A percentile compares a stretch with the other conserved stretches of the same genome.
These are phyloP conservation scores for Colletotrichum sp. DNA, from an alignment of 2,329 filamentous ascomycete genomes.

Conservation along the genomic window DNA sequence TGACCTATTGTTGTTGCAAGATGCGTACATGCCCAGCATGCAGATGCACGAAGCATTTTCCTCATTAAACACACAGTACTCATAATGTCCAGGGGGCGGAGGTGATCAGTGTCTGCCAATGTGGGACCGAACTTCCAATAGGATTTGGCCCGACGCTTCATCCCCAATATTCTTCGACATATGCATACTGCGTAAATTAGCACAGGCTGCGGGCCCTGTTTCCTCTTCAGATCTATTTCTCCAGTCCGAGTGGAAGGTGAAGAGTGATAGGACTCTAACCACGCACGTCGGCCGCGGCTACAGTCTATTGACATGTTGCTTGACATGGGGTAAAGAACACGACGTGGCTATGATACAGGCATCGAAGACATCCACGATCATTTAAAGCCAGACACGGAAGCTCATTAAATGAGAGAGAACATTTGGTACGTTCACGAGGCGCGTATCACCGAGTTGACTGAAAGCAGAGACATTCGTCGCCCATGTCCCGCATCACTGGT, in stretches of 20 bases:
- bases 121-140: background rate
- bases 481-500: too few relatives aligned
- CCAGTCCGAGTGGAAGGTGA: background rate
- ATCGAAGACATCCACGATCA: too few relatives aligned
- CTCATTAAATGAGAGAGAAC: too few relatives aligned
- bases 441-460: too few relatives aligned
- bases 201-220: background rate
- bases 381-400: too few relatives aligned
- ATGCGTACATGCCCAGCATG: background rate
- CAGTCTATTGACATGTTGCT: background rate
- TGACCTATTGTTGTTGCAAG: background rate
- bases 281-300: background rate
- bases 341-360: rapidly evolving
- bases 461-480: too few relatives aligned
- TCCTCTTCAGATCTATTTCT: background rate
- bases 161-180: background rate
- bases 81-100: rapidly evolving
- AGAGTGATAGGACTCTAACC: background rate
- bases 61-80: background rate
- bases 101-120: background rate
- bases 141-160: rapidly evolving
- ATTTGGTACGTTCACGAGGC: too few relatives aligned
- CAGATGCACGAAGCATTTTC: background rate
- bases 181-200: background rate
- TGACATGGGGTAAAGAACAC: background rate